Percentiles rank a stretch among this genome's conserved stretches.
Evolutionary conservation across 306 rosid genomes (phyloP).

Genomic region (Geum urbanum): DNA sequence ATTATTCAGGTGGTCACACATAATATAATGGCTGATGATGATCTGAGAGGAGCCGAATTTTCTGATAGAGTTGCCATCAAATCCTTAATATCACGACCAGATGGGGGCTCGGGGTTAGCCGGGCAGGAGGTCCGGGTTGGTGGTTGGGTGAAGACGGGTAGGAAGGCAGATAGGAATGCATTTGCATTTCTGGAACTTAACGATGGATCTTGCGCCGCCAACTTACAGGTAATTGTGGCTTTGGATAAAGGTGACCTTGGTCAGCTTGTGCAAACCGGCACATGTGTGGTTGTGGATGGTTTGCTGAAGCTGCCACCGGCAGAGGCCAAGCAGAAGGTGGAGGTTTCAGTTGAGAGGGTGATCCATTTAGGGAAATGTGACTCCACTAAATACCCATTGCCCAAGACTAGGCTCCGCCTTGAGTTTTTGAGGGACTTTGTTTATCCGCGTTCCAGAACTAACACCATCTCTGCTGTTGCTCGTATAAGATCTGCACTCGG

Average conservation of each 20-base stretch:
- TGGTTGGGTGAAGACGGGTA: constrained; percentile 94
- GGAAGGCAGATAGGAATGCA: constrained; percentile 88
- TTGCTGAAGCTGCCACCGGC: constrained; percentile 69
- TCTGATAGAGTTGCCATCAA: constrained; percentile 70
- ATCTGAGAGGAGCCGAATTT: constrained; percentile 43
- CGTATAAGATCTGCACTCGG: constrained; percentile 81
- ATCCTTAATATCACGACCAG: constrained; percentile 54
- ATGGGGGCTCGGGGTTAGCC: constrained; percentile 76
- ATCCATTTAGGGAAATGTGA: constrained; percentile 77
- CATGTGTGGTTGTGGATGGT: constrained; percentile 71
- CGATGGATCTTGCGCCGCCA: constrained; percentile 73
- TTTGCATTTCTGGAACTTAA: constrained; percentile 83
- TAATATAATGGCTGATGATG: constrained; percentile 44
- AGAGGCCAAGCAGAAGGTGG: constrained; percentile 73
- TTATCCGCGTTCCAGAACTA: constrained; percentile 83
- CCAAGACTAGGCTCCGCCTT: constrained; percentile 70
- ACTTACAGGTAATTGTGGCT: constrained; percentile 80
- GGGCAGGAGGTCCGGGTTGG: constrained; percentile 58
- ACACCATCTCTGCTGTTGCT: constrained; percentile 86
- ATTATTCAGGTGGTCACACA: background rate
- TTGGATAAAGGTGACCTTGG: constrained; percentile 62
- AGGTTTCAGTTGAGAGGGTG: constrained; percentile 65
- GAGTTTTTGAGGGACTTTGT: constrained; percentile 73
- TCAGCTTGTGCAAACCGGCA: constrained; percentile 78
- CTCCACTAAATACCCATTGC: constrained; percentile 81